Evolutionary conservation across 2,329 filamentous ascomycete genomes (phyloP).

Genomic region (Raffaelea ambrosiae): DNA sequence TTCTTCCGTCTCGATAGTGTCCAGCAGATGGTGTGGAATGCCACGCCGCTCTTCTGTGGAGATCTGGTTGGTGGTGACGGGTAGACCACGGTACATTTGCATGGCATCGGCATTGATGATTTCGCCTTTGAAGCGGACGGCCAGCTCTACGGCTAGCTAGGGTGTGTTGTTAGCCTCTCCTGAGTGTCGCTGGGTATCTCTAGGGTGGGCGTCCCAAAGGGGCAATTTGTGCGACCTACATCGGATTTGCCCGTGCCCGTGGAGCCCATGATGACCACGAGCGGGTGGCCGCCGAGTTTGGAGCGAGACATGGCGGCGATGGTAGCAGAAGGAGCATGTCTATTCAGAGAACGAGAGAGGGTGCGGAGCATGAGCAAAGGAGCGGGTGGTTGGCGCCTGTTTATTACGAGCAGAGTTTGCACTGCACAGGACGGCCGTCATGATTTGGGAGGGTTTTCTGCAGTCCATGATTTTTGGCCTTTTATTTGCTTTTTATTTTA

Average conservation of each 20-base stretch:
- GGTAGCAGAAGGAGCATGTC: conserved; percentile 8
- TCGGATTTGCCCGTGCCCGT: conserved; percentile 93
- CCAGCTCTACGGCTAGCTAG: conserved; percentile 83
- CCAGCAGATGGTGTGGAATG: conserved; percentile 81
- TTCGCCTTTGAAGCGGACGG: conserved; percentile 76
- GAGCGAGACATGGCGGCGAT: conserved; percentile 26
- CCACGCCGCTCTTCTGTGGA: conserved; percentile 64
- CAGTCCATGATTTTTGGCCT: too few species aligned
- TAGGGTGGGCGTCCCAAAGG: too few species aligned
- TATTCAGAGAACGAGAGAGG: conserved; percentile 3
- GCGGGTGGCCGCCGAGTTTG: conserved; percentile 36
- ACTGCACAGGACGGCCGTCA: too few species aligned
- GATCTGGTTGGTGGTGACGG: conserved; percentile 94
- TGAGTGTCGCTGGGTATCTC: not conserved
- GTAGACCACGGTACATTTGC: conserved; percentile 89
- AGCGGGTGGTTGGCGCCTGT: too few species aligned
- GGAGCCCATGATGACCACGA: conserved; percentile 78
- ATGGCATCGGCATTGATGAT: conserved; percentile 97
- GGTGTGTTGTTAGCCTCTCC: not conserved
- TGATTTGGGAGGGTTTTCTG: too few species aligned
- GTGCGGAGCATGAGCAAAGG: too few species aligned
- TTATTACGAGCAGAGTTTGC: too few species aligned
- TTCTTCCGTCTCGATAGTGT: conserved; percentile 64
- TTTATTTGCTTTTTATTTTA: not conserved
- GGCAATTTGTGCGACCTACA: conserved; percentile 36